Base-by-base conservation (phyloP, 2,329 filamentous ascomycete genomes). In the Talaromyces sp. region DNA sequence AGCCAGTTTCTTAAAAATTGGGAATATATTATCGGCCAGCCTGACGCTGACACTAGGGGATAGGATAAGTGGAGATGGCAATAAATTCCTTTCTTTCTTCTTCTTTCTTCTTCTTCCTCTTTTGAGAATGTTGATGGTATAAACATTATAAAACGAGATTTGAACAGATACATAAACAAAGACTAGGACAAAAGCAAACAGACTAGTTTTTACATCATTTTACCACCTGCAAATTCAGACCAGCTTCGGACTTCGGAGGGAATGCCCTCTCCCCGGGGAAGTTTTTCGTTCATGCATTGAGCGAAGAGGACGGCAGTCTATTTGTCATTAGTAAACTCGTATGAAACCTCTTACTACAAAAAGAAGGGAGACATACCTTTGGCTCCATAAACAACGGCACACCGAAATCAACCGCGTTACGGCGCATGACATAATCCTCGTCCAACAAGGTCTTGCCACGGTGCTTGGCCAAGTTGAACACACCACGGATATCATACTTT, bases 321-420 rank as follows among this genome's bases (percentile, higher is more conserved):
- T 31, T 25, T 4, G 7, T 13, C 17, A 37, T 56, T 37, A 56
- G 52, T 15, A 31, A 39, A 19, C 25, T 17, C 1, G 3, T 7
- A 6, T 8, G 3, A 35, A 7, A 56, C 1, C 27, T 6, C 4
- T 6, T 31, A 31, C 7, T 6, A 31, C 4, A 5, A 31, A 31
- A 22, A 22, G 11, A 37, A 11, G 2, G n/a, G 11, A 13, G 2
- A 17, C 8, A 87, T 82, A 96, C 93, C 89, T 95, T 94, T 63
- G 93, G 92, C 83, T 98, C 94, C 93, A 97, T 97, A 80, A 99
- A 98, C 64, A 99, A 84, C 58, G 95, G 95, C 37, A 98, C 93
- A 72, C 94, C 94, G 78, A 99, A 99, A 82, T 99, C 95, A 64
- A 99, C 95, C 33, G 95, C 95, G 76, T 99, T 99, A 77, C 95